phyloP scores from a whole-genome alignment of 352 stramenopile genomes.

The Globisporangium echinulatum region DNA sequence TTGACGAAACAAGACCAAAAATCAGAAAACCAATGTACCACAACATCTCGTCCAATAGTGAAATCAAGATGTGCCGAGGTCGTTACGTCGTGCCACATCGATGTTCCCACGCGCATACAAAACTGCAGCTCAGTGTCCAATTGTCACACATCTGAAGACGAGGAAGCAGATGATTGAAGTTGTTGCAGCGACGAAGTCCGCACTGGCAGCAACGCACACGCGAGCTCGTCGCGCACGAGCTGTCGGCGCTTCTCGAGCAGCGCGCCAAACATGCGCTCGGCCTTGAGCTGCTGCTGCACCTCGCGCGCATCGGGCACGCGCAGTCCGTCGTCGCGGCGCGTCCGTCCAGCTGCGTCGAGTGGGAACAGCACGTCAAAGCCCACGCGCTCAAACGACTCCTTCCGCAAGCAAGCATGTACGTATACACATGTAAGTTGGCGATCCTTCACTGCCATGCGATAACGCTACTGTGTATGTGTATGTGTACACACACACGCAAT shows the following conservation, averaged over 20 bases:
- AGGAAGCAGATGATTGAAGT: no score
- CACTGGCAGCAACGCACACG: constrained; percentile 8
- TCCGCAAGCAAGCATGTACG: not conserved
- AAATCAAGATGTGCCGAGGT: no score
- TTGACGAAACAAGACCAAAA: not conserved
- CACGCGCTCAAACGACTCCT: constrained; percentile 9
- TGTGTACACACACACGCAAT: not conserved
- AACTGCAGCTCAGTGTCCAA: no score
- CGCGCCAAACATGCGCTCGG: constrained; percentile 15
- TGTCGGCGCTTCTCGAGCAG: constrained; percentile 21
- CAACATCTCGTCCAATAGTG: no score
- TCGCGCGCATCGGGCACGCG: not conserved
- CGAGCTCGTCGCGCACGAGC: constrained; percentile 19
- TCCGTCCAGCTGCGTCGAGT: not conserved
- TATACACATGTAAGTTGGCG: not conserved
- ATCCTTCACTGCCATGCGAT: not conserved
- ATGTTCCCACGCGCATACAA: no score
- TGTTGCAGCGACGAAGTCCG: no score
- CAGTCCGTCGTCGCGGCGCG: not conserved
- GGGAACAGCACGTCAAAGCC: constrained; percentile 11
- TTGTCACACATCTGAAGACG: no score
- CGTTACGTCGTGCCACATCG: no score
- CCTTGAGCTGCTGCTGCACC: constrained; percentile 11
- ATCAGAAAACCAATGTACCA: no score
- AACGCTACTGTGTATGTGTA: not conserved